Base-by-base conservation (phyloP, 768 basidiomycete genomes). In the Symmetrospora coprosmae region DNA sequence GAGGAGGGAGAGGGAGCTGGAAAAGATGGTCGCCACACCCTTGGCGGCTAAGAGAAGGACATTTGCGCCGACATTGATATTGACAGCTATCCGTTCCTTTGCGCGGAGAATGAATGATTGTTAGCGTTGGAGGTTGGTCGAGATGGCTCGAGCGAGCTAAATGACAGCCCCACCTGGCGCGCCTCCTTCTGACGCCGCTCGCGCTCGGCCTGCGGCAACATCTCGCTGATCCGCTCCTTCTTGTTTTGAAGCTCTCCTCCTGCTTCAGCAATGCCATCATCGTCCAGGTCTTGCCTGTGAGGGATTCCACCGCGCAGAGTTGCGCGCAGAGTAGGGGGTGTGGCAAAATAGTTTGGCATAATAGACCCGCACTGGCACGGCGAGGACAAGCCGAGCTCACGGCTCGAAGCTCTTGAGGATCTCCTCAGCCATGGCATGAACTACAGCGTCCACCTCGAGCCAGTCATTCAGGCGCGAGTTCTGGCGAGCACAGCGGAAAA, bases 11-110 rank as follows among this genome's bases (percentile, higher is more conserved):
- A 60, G 48, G 23, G 58, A 60, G 43, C 50, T 34, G 9, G 58
- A 60, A 34, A 49, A 60, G 35, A 51, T 7, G 21, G 33, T 19
- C 8, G 58, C 58, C n/a, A 48, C 41, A 6, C 28, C 47, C 38
- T 60, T 60, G 5, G 58, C 58, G 14, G 27, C 28, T 9, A 60
- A 21, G 9, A 60, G 31, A n/a, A 53, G 28, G 25, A 60, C 23
- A 23, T 60, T 60, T 13, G 58, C 58, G 7, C 19, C 58, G 14
- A 60, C 53, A 31, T 60, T 60, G 30, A 60, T 33, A 21, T 60
- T 58, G 58, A 60, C 23, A 4, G 58, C 52, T 11, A 60, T 51
- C 13, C 41, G 23, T 9, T 55, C n/a, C n/a, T n/a, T n/a, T n/a
- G n/a, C n/a, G n/a, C n/a, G n/a, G n/a, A n/a, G n/a, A n/a, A n/a